Conservation (phyloP, 1,139 yeast species). For the Entelexis paramagnoliae region DNA sequence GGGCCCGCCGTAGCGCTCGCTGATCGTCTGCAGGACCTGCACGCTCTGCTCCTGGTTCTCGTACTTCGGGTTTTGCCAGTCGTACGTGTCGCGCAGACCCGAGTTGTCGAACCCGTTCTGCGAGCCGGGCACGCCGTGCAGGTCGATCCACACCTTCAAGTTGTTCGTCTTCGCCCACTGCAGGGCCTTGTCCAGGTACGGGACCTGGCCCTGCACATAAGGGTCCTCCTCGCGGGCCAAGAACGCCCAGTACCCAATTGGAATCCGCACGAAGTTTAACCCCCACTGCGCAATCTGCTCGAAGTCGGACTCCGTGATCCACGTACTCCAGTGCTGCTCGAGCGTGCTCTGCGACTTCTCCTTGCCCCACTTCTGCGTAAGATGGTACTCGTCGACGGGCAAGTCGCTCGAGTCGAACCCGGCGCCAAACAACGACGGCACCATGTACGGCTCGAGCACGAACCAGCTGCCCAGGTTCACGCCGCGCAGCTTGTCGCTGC, state of each 20-base stretch:
- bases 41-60: constrained; percentile 46
- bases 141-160: constrained; percentile 77
- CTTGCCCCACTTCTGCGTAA: constrained; percentile 52
- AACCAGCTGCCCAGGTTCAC: constrained; percentile 92
- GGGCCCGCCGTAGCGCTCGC: constrained; percentile 55
- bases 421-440: constrained; percentile 65
- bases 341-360: constrained; percentile 45
- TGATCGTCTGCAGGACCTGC: constrained; percentile 37
- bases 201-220: constrained; percentile 74
- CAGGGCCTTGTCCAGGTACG: constrained; percentile 63
- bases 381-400: constrained; percentile 83
- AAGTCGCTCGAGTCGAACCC: constrained; percentile 36
- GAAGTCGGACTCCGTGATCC: constrained; percentile 70
- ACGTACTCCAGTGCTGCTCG: constrained; percentile 64
- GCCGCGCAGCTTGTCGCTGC: constrained; percentile 50
- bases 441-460: constrained; percentile 71
- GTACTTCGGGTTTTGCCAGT: constrained; percentile 40
- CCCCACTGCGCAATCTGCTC: constrained; percentile 49
- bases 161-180: constrained; percentile 58
- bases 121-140: constrained; percentile 96
- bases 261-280: constrained; percentile 77
- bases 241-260: constrained; percentile 96
- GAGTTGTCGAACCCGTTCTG: constrained; percentile 96
- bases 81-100: constrained; percentile 59
- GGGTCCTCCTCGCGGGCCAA: constrained; percentile 57